A percentile compares a stretch with the other conserved stretches of the same genome.
Evolutionary conservation across 106 monocot species (phyloP).

Genomic region (Posidonia australis): DNA sequence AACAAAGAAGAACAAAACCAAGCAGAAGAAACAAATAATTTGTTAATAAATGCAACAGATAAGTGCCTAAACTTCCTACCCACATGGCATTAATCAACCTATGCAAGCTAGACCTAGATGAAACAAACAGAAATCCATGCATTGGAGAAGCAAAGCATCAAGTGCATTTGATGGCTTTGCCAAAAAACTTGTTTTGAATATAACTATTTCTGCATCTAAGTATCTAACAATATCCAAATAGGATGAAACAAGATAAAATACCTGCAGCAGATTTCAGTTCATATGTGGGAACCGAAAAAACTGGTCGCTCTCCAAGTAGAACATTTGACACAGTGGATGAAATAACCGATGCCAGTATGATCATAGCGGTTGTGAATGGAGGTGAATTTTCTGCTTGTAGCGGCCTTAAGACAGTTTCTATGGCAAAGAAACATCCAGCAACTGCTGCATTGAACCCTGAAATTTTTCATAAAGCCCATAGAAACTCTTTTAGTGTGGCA

Average conservation of each 20-base stretch:
- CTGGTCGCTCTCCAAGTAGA: constrained; percentile 75
- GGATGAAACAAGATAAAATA: constrained; percentile 37
- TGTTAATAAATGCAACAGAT: no score
- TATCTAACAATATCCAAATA: neutral
- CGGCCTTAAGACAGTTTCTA: constrained; percentile 91
- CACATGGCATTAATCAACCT: no score
- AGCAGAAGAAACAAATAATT: no score
- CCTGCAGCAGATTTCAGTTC: constrained; percentile 99
- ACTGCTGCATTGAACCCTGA: constrained; percentile 95
- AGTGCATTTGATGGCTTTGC: neutral
- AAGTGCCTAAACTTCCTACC: no score
- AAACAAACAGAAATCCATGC: neutral
- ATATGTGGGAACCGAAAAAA: constrained; percentile 90
- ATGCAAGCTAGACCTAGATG: no score
- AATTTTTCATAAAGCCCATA: neutral
- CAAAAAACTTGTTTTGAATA: neutral
- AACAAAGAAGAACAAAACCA: no score
- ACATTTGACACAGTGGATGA: constrained; percentile 97
- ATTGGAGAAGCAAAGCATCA: neutral
- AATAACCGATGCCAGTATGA: constrained; percentile 90
- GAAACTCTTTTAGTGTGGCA: neutral
- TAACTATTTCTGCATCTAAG: neutral
- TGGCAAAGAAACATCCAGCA: constrained; percentile 95
- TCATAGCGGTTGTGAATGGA: constrained; percentile 97
- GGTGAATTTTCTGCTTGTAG: constrained; percentile 89